A percentile compares a stretch with the other conserved stretches of the same genome.
phyloP scores from a whole-genome alignment of 106 monocot species.

The Allium fistulosum region DNA sequence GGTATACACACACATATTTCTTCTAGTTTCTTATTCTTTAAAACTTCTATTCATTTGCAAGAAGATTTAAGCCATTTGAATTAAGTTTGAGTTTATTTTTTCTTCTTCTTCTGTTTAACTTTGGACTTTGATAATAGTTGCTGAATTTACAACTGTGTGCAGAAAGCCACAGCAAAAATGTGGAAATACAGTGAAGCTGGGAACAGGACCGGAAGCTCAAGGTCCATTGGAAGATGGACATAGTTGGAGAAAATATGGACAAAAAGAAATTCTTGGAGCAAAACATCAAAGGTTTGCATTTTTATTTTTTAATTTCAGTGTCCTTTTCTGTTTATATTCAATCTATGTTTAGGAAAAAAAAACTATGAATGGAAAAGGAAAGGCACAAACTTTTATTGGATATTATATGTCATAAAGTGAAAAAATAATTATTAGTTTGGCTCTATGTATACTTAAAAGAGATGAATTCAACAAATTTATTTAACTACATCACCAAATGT shows the following conservation, averaged over 20 bases:
- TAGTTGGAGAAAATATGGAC: conserved; percentile 69
- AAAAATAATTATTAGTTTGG: no score
- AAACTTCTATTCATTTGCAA: neutral
- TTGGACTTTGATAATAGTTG: no score
- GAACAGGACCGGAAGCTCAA: conserved; percentile 14
- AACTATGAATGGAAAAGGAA: neutral
- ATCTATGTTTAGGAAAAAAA: neutral
- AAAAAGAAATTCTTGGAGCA: conserved; percentile 51
- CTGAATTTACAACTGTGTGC: neutral
- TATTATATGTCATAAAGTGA: no score
- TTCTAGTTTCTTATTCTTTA: neutral
- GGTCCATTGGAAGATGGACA: conserved; percentile 38
- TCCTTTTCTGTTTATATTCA: neutral
- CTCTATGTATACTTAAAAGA: no score
- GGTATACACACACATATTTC: neutral
- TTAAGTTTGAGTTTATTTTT: neutral
- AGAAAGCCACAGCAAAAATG: conserved; percentile 28
- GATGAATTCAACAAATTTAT: no score
- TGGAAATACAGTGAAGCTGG: conserved; percentile 13
- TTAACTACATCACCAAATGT: no score
- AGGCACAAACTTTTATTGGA: neutral
- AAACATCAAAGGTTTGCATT: conserved; percentile 40
- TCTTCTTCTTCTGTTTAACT: neutral
- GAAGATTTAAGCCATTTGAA: neutral
- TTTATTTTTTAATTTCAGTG: no score